Conservation (phyloP, 2,329 filamentous ascomycete genomes). For the Trematosphaeria pertusa region DNA sequence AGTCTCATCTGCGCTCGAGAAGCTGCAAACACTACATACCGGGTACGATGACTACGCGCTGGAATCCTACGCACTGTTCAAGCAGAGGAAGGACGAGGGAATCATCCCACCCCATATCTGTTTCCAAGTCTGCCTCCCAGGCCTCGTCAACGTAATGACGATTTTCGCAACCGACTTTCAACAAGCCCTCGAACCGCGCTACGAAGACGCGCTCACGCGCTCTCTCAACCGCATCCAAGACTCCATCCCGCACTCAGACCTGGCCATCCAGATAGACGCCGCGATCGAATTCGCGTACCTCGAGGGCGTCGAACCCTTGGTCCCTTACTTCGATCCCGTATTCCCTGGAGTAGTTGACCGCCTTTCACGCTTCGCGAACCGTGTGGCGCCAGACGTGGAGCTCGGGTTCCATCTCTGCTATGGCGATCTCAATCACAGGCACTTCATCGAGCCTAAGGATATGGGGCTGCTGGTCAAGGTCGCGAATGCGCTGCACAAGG, state of each 20-base stretch:
- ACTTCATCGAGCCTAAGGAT: constrained; percentile 54
- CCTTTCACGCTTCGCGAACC: constrained; percentile 36
- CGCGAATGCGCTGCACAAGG: constrained; percentile 39
- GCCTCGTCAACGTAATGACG: constrained; percentile 19
- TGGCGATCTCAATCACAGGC: constrained; percentile 53
- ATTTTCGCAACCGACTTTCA: constrained; percentile 34
- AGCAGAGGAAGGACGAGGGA: constrained; percentile 35
- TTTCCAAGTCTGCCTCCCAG: constrained; percentile 46
- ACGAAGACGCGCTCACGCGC: constrained; percentile 39
- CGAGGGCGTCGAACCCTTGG: constrained; percentile 30
- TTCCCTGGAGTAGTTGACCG: constrained; percentile 46
- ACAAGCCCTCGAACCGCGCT: constrained; percentile 37
- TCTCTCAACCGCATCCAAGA: constrained; percentile 38
- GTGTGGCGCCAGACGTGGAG: constrained; percentile 47
- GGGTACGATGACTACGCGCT: constrained; percentile 43
- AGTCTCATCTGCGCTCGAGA: constrained; percentile 7
- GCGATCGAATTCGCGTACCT: constrained; percentile 44
- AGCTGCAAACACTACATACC: constrained; percentile 26
- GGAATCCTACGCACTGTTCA: constrained; percentile 42
- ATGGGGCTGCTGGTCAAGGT: constrained; percentile 46
- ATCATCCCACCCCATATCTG: constrained; percentile 31
- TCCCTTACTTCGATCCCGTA: constrained; percentile 44
- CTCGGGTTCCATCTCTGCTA: constrained; percentile 58
- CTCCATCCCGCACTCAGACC: constrained; percentile 39
- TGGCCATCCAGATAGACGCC: constrained; percentile 46